Evolutionary conservation across 2,329 filamentous ascomycete species (phyloP), one percentile per base, ranked within the genome.

Genomic region (Arthroderma sp.): DNA sequence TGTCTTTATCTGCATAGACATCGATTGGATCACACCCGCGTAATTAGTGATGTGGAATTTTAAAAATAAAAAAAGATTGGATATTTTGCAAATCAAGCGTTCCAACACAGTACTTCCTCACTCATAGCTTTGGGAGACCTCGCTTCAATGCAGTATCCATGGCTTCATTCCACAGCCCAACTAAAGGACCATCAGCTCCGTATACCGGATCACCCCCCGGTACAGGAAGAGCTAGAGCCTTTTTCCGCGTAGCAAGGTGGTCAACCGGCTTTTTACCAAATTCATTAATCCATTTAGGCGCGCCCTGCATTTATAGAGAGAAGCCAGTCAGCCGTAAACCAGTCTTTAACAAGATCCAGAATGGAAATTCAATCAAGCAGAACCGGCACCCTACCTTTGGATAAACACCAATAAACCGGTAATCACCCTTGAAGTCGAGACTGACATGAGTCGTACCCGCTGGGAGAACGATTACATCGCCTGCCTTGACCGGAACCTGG

Each of bases 391-490:
- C 11, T 50, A 62, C 61, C 52, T 58, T 52, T 8, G 60, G 61
- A 52, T 62, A 64, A 6, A 62, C 52, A 3, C 60, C 60, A 42
- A 63, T 55, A 40, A 62, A 63, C 46, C 54, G 54, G 47, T 60
- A 63, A 41, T 55, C 60, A 4, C 43, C 42, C 30, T 50, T 54
- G 33, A 55, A 60, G n/a, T 57, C 45, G 6, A 56, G 43, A 39
- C 49, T 56, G 41, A 58, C 58, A 46, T 64, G 61, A 29, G 59
- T 56, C 34, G 60, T 60, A 4, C 59, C 61, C 9, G 59, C 59
- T 4, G 61, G 59, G 1, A 64, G 44, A 15, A 64, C 57, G 45
- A 64, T 59, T 2, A 61, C 57, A 54, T 65, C 61, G 36, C 61
- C 57, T 3, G 52, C 51, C 6, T 40, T 36, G 27, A 60, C 50